Evolutionary conservation across 1,284 basidiomycete species (phyloP), one percentile per base, ranked within the genome.

Genomic region (Fomitopsis palustris): DNA sequence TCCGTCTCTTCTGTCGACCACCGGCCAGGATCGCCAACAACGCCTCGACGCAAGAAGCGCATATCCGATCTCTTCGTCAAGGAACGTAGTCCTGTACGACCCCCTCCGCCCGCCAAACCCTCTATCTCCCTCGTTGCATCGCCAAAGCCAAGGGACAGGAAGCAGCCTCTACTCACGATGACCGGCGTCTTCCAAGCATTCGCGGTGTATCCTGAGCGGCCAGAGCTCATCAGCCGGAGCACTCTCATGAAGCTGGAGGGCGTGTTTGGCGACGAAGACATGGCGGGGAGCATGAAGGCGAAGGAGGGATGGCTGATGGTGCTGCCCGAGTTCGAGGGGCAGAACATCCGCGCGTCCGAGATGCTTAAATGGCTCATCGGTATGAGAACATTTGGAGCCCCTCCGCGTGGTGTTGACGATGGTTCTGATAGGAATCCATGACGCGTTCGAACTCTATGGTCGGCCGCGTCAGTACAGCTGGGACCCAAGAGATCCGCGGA

Each of bases 331-430:
- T 70, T 87, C 0, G 80, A 83, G 54, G 74, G 72, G 5, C 75
- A 76, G 16, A 81, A 79, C 54, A 75, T 70, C 27, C 75, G 77
- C 39, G 75, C 85, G 23, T 81, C 83, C 49, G 95, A 96, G 73
- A 96, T 98, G 93, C 80, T 98, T 65, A 91, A 90, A 71, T 99
- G 96, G 96, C 79, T 97, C 56, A 86, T 95, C 60, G 94, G 92
- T 93, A 61, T 65, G 25, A n/a, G 53, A 45, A 54, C 59, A 39
- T 51, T 27, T 38, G 67, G 47, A 64, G 6, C 19, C 25, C 38
- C 38, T 25, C 43, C 31, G 21, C 42, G 1, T 19, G 19, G 1
- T 27, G 27, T 37, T 57, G 16, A 43, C n/a, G 54, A 56, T 33
- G 9, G 31, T 57, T 37, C 29, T n/a, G 56, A 45, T 65, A 92